phyloP scores from a whole-genome alignment of 1,139 yeast species.

The Diutina pseudorugosa region DNA sequence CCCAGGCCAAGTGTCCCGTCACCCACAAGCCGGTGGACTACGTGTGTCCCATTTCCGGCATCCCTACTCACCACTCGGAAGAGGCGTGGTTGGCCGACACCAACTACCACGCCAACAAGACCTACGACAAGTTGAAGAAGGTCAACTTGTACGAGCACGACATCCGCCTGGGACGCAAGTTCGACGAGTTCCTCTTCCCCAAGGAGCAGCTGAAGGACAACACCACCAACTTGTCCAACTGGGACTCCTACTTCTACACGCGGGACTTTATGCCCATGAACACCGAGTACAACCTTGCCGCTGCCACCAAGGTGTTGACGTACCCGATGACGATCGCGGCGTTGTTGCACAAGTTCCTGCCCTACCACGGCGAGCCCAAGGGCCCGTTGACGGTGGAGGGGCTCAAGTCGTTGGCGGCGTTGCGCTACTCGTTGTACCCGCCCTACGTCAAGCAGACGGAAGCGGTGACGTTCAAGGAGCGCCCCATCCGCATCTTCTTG shows the following conservation, averaged over 20 bases:
- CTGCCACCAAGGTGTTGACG: slow-evolving; percentile 85
- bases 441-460: slow-evolving; percentile 33
- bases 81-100: slow-evolving; percentile 82
- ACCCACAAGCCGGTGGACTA: slow-evolving; percentile 69
- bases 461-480: slow-evolving; percentile 48
- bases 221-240: slow-evolving; percentile 63
- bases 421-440: slow-evolving; percentile 82
- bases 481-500: slow-evolving; percentile 82
- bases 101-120: slow-evolving; percentile 55
- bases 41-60: slow-evolving; percentile 89
- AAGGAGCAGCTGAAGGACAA: slow-evolving; percentile 68
- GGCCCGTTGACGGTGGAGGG: slow-evolving; percentile 92
- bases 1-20: slow-evolving; percentile 85
- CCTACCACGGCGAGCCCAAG: slow-evolving; percentile 67
- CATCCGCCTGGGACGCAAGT: slow-evolving; percentile 81
- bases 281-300: slow-evolving; percentile 90
- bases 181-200: slow-evolving; percentile 93
- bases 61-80: slow-evolving; percentile 86
- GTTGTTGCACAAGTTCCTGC: slow-evolving; percentile 71
- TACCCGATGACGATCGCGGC: slow-evolving; percentile 89
- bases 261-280: slow-evolving; percentile 93
- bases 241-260: slow-evolving; percentile 93
- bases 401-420: slow-evolving; percentile 80
- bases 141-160: slow-evolving; percentile 94
- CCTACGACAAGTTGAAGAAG: slow-evolving; percentile 64